A percentile compares a stretch with the other conserved stretches of the same genome.
Conservation (phyloP, 495 filamentous ascomycete species). For the Penicillium crystallinum region DNA sequence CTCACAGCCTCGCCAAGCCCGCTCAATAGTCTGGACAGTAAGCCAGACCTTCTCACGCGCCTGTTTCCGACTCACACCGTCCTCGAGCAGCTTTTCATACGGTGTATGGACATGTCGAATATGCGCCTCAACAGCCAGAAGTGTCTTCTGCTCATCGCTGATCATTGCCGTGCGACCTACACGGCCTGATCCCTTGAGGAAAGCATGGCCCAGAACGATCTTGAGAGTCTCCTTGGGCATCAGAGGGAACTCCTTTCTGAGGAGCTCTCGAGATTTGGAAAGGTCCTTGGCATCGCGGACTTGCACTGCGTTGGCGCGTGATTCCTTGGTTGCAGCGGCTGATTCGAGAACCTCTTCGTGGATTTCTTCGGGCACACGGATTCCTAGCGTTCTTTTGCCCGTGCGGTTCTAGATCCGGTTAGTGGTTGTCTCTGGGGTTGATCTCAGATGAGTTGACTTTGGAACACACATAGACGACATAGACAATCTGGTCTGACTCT, state of each 20-base stretch:
- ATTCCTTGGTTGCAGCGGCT: conserved; percentile 31
- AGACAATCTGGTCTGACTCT: conserved; percentile 34
- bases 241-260: conserved; percentile 34
- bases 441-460: too few relatives aligned
- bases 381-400: conserved; percentile 32
- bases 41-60: conserved; percentile 28
- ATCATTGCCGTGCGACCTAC: conserved; percentile 40
- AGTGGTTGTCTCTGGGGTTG: too few relatives aligned
- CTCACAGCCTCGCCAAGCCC: conserved; percentile 26
- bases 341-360: conserved; percentile 25
- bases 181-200: conserved; percentile 45
- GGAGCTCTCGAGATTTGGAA: conserved; percentile 26
- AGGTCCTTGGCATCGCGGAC: conserved; percentile 33
- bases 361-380: conserved; percentile 43
- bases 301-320: conserved; percentile 36
- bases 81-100: conserved; percentile 39
- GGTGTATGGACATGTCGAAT: conserved; percentile 45
- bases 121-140: conserved; percentile 47
- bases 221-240: conserved; percentile 40
- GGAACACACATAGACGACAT: conserved; percentile 39
- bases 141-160: conserved; percentile 33
- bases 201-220: conserved; percentile 39
- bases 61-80: conserved; percentile 15
- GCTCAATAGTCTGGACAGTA: conserved; percentile 22
- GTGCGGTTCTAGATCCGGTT: conserved; percentile 22